Base-by-base conservation (phyloP, 306 rosid genomes). In the Dryas octopetala region DNA sequence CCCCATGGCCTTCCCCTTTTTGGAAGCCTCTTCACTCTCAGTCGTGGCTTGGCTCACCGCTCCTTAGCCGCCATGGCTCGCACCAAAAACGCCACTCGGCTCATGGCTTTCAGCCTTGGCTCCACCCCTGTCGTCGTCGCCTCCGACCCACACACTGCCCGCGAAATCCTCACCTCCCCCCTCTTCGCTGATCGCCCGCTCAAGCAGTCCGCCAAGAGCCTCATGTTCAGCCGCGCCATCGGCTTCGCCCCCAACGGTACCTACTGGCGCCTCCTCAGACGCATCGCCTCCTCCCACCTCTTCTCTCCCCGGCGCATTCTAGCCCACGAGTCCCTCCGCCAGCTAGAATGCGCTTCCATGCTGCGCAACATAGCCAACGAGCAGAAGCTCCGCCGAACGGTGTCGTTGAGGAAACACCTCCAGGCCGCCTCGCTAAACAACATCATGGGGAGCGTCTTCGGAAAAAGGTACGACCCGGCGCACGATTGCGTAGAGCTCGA, bases 41-140 rank as follows among this genome's bases (percentile, higher is more conserved):
- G 76, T 62, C 86, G 79, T 0, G 85, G 85, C 45, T 64, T 88
- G 58, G 84, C 89, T 26, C 91, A 88, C 50, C 89, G 89, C 0
- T 43, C 86, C 11, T 74, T 88, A 0, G 89, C 91, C 1, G 53
- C 81, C 63, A 80, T 85, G 81, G 87, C 91, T 26, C 47, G 79
- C 73, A 54, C 49, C 32, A 48, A 74, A 7, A 50, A 49, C 45
- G 26, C 82, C 15, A 62, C 75, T 48, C 80, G 71, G 48, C 89
- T 88, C 44, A 83, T 88, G 89, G 88, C 91, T n/a, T 80, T 85
- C 17, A 81, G 82, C 74, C 88, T 88, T 26, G 91, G 91, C 73
- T 83, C 80, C 8, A 81, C 89, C 1, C 91, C 91, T 0, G 73
- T 83, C 0, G 88, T 88, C 0, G 88, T 88, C 0, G 66, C 91